Evolutionary conservation across 176 grass and related monocot species (phyloP), one percentile per base, ranked within the genome.

Genomic region (Bonia amplexicaulis): DNA sequence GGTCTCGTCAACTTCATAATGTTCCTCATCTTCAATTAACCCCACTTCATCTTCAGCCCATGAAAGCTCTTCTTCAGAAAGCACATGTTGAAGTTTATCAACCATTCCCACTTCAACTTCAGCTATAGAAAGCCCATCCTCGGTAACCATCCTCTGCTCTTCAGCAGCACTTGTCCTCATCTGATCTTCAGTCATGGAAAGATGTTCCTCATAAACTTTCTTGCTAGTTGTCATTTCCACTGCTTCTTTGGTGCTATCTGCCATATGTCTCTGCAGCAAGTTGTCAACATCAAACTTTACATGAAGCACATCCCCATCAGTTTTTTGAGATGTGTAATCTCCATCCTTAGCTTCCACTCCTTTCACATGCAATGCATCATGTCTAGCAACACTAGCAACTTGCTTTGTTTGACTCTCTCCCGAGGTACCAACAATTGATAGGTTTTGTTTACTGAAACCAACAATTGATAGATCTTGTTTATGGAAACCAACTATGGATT

Each of bases 111-210:
- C 57, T 67, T 67, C 71, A 82, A 48, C 39, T 35, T 77, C 64
- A 77, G 61, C 53, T 58, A 35, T 14, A 37, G 67, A 63, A 79
- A 74, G 27, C 13, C 7, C 69, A 67, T 84, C 76, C 68, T 89
- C n/a, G 0, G 10, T 72, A 74, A 48, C 47, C 55, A 80, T 44
- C 68, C 11, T 19, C 39, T 89, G 58, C 62, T 63, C 67, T 84
- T 79, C 74, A 57, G n/a, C 58, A 23, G 65, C 45, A 59, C 29
- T 52, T 77, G 46, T 66, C 33, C 29, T 66, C 60, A 39, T 66
- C 25, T 84, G 23, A 22, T 82, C 85, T 87, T 90, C 79, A 77
- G 27, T 49, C 53, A 76, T 85, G 42, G 58, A 9, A 87, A 77
- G 17, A 58, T 83, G n/a, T 85, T 78, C 29, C 66, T 82, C 75